Percentiles rank a stretch among this genome's conserved stretches.
phyloP scores from a whole-genome alignment of 2,329 filamentous ascomycete genomes.

The Pseudogymnoascus sp. region DNA sequence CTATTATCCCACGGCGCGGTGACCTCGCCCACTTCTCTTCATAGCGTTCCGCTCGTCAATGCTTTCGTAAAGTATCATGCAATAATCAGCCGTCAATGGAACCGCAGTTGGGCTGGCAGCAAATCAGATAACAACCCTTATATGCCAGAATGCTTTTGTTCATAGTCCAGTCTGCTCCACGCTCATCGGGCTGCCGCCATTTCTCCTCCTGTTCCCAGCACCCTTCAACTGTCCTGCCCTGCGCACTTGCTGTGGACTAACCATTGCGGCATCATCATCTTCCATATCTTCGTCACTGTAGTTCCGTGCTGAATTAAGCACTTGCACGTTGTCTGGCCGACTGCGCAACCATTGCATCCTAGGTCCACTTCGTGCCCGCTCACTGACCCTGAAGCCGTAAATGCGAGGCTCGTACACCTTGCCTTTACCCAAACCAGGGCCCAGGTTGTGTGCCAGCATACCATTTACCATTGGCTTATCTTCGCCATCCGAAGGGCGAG shows the following conservation, averaged over 20 bases:
- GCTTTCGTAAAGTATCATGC: constrained; percentile 9
- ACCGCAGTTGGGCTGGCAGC: not conserved
- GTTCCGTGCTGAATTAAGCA: constrained; percentile 70
- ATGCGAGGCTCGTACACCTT: constrained; percentile 93
- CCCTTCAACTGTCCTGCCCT: constrained; percentile 12
- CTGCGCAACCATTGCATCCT: constrained; percentile 95
- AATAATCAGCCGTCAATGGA: constrained; percentile 1
- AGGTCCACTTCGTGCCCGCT: constrained; percentile 80
- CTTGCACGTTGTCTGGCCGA: constrained; percentile 69
- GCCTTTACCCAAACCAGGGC: constrained; percentile 71
- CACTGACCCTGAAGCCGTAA: constrained; percentile 92
- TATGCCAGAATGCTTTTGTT: constrained; percentile 6
- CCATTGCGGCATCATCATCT: constrained; percentile 44
- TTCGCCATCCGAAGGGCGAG: constrained; percentile 30
- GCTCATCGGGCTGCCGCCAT: constrained; percentile 28
- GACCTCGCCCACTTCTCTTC: constrained; percentile 5
- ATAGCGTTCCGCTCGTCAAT: constrained; percentile 5
- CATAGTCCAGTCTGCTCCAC: constrained; percentile 18
- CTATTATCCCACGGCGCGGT: constrained; percentile 7
- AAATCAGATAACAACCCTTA: constrained; percentile 7
- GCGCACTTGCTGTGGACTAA: constrained; percentile 22
- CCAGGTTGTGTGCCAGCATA: constrained; percentile 77
- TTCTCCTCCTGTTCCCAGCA: constrained; percentile 12
- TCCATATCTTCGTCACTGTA: constrained; percentile 48
- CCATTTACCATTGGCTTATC: constrained; percentile 64